phyloP scores from a whole-genome alignment of 768 basidiomycete species.

The Lepiota venenata region DNA sequence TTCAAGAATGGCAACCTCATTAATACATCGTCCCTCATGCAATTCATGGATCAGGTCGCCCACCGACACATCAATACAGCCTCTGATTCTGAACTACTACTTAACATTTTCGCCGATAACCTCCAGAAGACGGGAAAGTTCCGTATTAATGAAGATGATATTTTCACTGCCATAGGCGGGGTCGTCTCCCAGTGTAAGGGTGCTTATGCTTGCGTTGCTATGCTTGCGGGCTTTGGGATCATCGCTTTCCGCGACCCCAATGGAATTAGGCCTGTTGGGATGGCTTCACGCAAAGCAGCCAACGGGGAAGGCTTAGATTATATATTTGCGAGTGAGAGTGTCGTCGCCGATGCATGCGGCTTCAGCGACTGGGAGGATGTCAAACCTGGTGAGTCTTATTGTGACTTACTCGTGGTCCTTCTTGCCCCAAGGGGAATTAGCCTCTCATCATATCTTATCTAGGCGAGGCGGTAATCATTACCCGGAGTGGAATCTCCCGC shows the following conservation, averaged over 20 bases:
- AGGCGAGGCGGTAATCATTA: conserved; percentile 98
- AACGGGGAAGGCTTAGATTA: conserved; percentile 61
- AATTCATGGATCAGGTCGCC: conserved; percentile 92
- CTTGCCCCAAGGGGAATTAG: not conserved
- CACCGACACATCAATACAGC: conserved; percentile 99
- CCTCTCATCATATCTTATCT: not conserved
- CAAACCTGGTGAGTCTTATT: conserved; percentile 60
- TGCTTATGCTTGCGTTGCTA: conserved; percentile 96
- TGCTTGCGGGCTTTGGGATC: conserved; percentile 98
- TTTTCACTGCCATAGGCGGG: conserved; percentile 89
- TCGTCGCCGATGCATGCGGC: conserved; percentile 91
- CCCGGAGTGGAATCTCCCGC: conserved; percentile 70
- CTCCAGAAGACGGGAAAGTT: conserved; percentile 98
- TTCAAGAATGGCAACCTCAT: conserved; percentile 99
- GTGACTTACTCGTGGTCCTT: not conserved
- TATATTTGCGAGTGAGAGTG: conserved; percentile 91
- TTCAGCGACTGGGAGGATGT: conserved; percentile 95
- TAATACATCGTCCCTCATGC: conserved; percentile 83
- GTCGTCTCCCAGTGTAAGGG: conserved; percentile 88
- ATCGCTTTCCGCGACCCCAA: conserved; percentile 98
- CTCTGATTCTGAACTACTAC: conserved; percentile 94
- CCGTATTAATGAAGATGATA: conserved; percentile 99
- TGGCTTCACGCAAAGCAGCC: conserved; percentile 63
- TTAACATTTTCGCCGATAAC: conserved; percentile 97
- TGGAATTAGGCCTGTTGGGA: conserved; percentile 91